Evolutionary conservation across 2,329 filamentous ascomycete species (phyloP).

Genomic region (Lecanicillium sp.): DNA sequence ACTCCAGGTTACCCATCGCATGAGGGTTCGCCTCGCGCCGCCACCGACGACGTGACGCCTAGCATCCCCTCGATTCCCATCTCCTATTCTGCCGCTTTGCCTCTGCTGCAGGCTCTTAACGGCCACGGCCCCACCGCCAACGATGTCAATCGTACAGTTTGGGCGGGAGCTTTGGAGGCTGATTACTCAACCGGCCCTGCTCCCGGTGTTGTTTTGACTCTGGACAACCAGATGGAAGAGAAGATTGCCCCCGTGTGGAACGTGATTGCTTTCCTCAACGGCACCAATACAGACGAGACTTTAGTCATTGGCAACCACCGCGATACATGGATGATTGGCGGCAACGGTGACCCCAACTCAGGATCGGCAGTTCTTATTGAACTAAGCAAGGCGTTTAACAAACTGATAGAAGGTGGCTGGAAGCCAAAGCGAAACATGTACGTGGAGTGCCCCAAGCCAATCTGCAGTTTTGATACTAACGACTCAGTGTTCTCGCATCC

Average conservation of each 20-base stretch:
- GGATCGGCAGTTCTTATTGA: slow-evolving; percentile 73
- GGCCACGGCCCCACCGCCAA: slow-evolving; percentile 63
- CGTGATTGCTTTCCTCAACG: slow-evolving; percentile 74
- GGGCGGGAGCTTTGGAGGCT: slow-evolving; percentile 45
- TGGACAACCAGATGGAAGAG: slow-evolving; percentile 58
- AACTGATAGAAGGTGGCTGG: slow-evolving; percentile 67
- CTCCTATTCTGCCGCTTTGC: slow-evolving; percentile 68
- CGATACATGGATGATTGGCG: slow-evolving; percentile 79
- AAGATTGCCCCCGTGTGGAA: slow-evolving; percentile 72
- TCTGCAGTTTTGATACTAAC: too few species aligned
- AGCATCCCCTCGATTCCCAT: slow-evolving; percentile 76
- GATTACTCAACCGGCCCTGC: slow-evolving; percentile 36
- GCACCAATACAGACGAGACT: slow-evolving; percentile 67
- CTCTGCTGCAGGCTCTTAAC: slow-evolving; percentile 70
- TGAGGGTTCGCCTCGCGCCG: slow-evolving; percentile 58
- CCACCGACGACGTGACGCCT: slow-evolving; percentile 55
- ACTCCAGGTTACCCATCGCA: slow-evolving; percentile 78
- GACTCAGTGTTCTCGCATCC: slow-evolving; percentile 62
- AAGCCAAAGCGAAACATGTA: slow-evolving; percentile 65
- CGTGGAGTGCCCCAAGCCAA: slow-evolving; percentile 6
- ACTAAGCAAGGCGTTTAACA: slow-evolving; percentile 63
- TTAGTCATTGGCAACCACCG: slow-evolving; percentile 69
- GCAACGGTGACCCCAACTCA: slow-evolving; percentile 77
- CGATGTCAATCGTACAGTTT: slow-evolving; percentile 52
- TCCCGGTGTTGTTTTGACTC: slow-evolving; percentile 53